Evolutionary conservation across 2,329 filamentous ascomycete genomes (phyloP), one percentile per base, ranked within the genome.

Genomic region (Aspergillus sp.): DNA sequence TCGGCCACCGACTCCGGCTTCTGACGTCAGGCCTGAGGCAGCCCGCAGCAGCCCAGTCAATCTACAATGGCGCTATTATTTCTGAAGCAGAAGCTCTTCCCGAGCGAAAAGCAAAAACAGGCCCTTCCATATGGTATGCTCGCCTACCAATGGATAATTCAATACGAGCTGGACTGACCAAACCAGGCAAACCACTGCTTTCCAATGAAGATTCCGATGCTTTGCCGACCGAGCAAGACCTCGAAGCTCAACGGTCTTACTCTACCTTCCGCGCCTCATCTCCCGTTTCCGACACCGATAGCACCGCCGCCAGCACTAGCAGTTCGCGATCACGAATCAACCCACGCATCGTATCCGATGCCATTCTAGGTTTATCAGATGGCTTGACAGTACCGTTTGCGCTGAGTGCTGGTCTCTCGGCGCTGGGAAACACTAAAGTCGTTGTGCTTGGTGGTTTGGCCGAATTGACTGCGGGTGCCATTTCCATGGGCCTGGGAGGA

Each of bases 351-450:
- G 74, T 84, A 48, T 81, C 81, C 4, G 81, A 91, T 74, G 82
- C 87, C 61, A 91, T 90, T 63, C 87, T 92, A 62, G 90, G 90
- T 38, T 87, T 92, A 66, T 88, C 90, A 1, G 90, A 93, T 71
- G 90, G 90, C 3, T 80, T 93, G 63, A 93, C 90, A 0, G 90
- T 93, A 0, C 90, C 90, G 1, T 93, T 93, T 65, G 90, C 90
- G 9, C 78, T 93, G 56, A 91, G 89, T 0, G 90, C 91, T 0
- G 90, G 90, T 28, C 82, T 93, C 57, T 77, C 73, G 4, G 78
- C 78, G 5, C 80, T 90, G 23, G 87, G 87, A 38, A 81, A 85
- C 69, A 87, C 86, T n/a, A 84, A 82, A 52, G 83, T 89, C 2
- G 87, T 90, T 63, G 85, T 94, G 61, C 84, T 89, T 58, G 90